phyloP scores from a whole-genome alignment of 352 stramenopile genomes.

The Phytophthora nicotianae region DNA sequence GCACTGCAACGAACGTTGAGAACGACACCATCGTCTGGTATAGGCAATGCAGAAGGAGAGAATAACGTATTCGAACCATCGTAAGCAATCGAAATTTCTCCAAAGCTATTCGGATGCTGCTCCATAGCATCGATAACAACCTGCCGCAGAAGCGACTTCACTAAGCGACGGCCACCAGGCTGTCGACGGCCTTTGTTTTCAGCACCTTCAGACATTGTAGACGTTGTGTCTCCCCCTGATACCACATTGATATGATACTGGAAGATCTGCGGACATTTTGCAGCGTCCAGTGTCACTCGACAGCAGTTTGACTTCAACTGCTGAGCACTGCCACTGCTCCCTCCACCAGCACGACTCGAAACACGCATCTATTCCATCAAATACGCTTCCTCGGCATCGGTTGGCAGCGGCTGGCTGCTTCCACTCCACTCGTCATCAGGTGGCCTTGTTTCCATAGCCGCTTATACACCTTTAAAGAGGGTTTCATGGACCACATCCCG shows the following conservation, averaged over 20 bases:
- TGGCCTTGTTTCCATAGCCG: background rate
- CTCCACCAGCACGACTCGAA: background rate
- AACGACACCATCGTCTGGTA: background rate
- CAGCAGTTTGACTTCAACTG: slow-evolving; percentile 1
- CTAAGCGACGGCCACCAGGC: background rate
- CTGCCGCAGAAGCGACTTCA: slow-evolving; percentile 1
- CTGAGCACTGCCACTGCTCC: background rate
- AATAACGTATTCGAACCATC: slow-evolving; percentile 8
- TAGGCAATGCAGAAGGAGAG: background rate
- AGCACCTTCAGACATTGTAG: background rate
- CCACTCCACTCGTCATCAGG: slow-evolving; percentile 9
- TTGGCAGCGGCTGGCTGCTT: background rate
- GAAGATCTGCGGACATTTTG: slow-evolving; percentile 4
- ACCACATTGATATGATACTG: slow-evolving; percentile 6
- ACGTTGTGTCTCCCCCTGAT: background rate
- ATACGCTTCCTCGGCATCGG: background rate
- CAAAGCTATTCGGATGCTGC: slow-evolving; percentile 12
- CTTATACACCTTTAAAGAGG: slow-evolving; percentile 19
- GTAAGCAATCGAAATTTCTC: background rate
- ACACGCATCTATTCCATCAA: background rate
- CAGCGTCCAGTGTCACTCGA: background rate
- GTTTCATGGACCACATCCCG: slow-evolving; percentile 48
- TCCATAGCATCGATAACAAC: slow-evolving; percentile 4
- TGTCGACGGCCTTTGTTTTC: background rate
- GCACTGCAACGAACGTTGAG: slow-evolving; percentile 3